Evolutionary conservation across 208 protist species (phyloP).

Genomic region (Acanthamoeba culbertsoni): DNA sequence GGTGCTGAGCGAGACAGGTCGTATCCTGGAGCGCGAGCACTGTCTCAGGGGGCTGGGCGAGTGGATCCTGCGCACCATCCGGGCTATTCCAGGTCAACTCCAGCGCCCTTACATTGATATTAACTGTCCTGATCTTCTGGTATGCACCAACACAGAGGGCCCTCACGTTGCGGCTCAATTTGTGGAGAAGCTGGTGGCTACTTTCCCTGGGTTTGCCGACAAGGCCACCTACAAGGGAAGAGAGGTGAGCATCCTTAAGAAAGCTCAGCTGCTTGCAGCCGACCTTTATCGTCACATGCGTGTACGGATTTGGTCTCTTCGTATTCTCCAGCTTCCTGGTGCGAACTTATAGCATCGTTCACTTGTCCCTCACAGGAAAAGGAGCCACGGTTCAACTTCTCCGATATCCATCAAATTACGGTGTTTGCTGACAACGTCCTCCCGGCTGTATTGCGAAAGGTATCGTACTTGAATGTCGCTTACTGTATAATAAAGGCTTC

Average conservation of each 20-base stretch:
- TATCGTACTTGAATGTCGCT: neutral
- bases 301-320: neutral
- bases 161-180: slow-evolving; percentile 1
- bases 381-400: slow-evolving; percentile 62
- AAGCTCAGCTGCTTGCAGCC: slow-evolving; percentile 66
- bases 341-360: neutral
- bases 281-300: slow-evolving; percentile 58
- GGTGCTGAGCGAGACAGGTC: neutral
- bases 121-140: neutral
- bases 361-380: neutral
- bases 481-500: neutral
- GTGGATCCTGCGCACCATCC: neutral
- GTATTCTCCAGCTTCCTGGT: neutral
- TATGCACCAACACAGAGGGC: neutral
- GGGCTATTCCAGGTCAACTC: neutral
- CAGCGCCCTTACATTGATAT: neutral
- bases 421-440: slow-evolving; percentile 72
- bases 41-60: neutral
- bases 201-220: slow-evolving; percentile 66
- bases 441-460: slow-evolving; percentile 67
- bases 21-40: neutral
- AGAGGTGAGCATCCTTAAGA: slow-evolving; percentile 61
- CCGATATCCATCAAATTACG: slow-evolving; percentile 56
- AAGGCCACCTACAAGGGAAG: neutral
- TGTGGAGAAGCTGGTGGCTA: slow-evolving; percentile 17